Percentiles rank a stretch among this genome's conserved stretches.
Conservation (phyloP, 2,329 filamentous ascomycete species). For the Aschersonia sp. region DNA sequence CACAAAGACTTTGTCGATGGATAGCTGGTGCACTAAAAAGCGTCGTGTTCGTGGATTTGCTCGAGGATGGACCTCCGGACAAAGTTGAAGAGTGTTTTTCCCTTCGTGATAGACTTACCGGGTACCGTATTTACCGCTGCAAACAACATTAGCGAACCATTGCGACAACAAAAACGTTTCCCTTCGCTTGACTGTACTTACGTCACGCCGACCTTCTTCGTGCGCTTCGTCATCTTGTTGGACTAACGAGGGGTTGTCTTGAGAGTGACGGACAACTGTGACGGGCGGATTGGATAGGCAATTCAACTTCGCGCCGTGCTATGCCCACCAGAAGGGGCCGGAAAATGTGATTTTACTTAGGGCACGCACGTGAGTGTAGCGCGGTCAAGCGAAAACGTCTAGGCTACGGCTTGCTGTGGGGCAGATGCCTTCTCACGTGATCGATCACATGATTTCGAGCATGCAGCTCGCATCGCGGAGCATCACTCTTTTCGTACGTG, state of each 20-base stretch:
- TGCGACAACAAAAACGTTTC: background rate
- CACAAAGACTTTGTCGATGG: no score
- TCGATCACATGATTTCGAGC: background rate
- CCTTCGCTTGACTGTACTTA: conserved; percentile 15
- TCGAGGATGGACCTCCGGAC: no score
- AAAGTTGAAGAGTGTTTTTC: no score
- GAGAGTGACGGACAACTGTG: conserved; percentile 17
- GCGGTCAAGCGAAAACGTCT: conserved; percentile 10
- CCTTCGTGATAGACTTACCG: conserved; percentile 44
- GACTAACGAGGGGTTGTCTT: conserved; percentile 21
- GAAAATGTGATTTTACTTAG: conserved; percentile 26
- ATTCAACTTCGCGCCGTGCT: conserved; percentile 15
- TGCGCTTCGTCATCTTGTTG: conserved; percentile 85
- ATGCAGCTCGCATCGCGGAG: background rate
- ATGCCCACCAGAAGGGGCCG: conserved; percentile 17
- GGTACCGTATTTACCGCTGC: conserved; percentile 78
- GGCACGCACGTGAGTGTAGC: conserved; percentile 23
- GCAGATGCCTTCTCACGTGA: background rate
- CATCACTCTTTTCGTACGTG: background rate
- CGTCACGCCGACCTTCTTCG: conserved; percentile 95
- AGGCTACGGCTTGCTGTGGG: background rate
- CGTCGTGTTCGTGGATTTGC: no score
- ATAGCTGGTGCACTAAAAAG: no score
- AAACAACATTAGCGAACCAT: conserved; percentile 14
- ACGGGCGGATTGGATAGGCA: conserved; percentile 15